Evolutionary conservation across 768 basidiomycete genomes (phyloP).

Genomic region (Leccinum variicolor): DNA sequence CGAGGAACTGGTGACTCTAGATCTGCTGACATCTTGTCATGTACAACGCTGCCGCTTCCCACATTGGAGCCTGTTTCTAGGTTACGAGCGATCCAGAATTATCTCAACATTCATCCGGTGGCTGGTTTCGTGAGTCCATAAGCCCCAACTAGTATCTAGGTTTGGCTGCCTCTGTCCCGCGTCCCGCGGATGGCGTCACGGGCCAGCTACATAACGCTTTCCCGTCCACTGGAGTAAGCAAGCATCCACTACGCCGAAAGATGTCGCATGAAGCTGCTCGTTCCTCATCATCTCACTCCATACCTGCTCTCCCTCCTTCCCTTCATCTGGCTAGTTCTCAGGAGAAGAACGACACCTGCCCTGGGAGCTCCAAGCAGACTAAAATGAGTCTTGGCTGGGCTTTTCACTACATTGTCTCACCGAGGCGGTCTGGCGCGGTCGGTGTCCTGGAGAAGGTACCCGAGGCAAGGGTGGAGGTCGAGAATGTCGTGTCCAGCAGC

Average conservation of each 20-base stretch:
- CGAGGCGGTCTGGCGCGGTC: background rate
- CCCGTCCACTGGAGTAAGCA: constrained; percentile 1
- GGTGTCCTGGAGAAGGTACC: constrained; percentile 1
- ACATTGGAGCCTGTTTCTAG: constrained; percentile 10
- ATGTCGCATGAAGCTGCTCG: constrained; percentile 8
- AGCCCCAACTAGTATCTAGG: background rate
- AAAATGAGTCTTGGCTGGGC: constrained; percentile 42
- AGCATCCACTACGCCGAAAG: background rate
- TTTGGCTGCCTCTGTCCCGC: background rate
- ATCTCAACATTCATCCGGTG: background rate
- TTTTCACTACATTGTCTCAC: constrained; percentile 35
- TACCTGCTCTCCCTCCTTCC: constrained; percentile 13
- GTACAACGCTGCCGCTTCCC: constrained; percentile 6
- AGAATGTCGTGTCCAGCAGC: background rate
- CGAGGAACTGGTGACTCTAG: background rate
- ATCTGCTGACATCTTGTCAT: background rate
- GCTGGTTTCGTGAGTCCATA: constrained; percentile 1
- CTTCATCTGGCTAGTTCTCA: constrained; percentile 10
- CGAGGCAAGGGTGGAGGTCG: constrained; percentile 2
- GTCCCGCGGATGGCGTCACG: constrained; percentile 1
- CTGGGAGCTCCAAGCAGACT: constrained; percentile 32
- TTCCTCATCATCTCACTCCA: constrained; percentile 7
- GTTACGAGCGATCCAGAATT: constrained; percentile 8
- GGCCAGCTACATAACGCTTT: constrained; percentile 3
- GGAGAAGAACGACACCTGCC: constrained; percentile 14